Evolutionary conservation across 805 yeast species (phyloP).

Genomic region (Candida easanensis): DNA sequence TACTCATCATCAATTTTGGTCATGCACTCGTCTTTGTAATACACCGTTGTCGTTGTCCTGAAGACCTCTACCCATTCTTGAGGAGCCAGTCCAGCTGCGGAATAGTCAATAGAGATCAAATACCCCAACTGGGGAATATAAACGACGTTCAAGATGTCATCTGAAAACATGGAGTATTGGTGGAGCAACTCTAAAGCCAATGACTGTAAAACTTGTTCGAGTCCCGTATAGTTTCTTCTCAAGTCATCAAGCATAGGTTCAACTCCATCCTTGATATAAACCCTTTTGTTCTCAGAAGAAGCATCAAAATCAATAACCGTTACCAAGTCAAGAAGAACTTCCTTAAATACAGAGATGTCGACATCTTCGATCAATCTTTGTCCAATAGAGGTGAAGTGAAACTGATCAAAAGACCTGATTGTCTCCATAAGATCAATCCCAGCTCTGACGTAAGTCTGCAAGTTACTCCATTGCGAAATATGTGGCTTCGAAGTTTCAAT

Average conservation of each 20-base stretch:
- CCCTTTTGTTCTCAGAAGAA: slow-evolving; percentile 29
- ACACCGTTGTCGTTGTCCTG: slow-evolving; percentile 34
- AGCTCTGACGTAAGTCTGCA: slow-evolving; percentile 25
- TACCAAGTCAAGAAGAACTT: slow-evolving; percentile 23
- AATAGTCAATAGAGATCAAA: slow-evolving; percentile 29
- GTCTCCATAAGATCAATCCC: slow-evolving; percentile 18
- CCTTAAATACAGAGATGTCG: slow-evolving; percentile 10
- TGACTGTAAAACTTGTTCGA: slow-evolving; percentile 31
- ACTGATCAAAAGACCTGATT: neutral
- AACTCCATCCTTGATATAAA: slow-evolving; percentile 31
- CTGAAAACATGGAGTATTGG: slow-evolving; percentile 3
- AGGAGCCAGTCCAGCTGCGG: slow-evolving; percentile 1
- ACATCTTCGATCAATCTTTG: slow-evolving; percentile 18
- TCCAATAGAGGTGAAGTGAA: slow-evolving; percentile 8
- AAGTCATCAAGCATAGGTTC: slow-evolving; percentile 26
- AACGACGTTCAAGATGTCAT: slow-evolving; percentile 31
- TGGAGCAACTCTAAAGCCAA: slow-evolving; percentile 21
- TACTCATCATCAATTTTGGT: slow-evolving; percentile 33
- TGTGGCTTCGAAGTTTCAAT: slow-evolving; percentile 27
- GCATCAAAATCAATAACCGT: slow-evolving; percentile 36
- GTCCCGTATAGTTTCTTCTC: slow-evolving; percentile 18
- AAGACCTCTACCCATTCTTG: slow-evolving; percentile 37
- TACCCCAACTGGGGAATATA: slow-evolving; percentile 48
- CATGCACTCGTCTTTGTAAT: slow-evolving; percentile 34
- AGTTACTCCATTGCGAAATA: slow-evolving; percentile 30